These are phyloP conservation scores for Harringtonia lauricola DNA, from an alignment of 2,329 filamentous ascomycete genomes.

Conservation along the genomic window DNA sequence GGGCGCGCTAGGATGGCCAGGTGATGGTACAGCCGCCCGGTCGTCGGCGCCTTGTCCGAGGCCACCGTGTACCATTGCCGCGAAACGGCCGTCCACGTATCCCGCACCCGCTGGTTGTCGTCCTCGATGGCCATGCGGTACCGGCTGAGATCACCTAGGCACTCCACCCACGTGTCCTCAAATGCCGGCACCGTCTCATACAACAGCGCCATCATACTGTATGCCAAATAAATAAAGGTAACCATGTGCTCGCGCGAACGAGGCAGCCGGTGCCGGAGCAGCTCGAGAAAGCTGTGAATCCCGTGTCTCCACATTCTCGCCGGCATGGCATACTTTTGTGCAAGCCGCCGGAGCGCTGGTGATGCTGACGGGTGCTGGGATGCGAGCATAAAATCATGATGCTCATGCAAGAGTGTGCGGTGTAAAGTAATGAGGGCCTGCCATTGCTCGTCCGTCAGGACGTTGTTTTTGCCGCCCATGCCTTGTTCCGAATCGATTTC, in stretches of 20 bases:
- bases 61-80: constrained; percentile 78
- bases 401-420: constrained; percentile 67
- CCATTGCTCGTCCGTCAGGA: constrained; percentile 60
- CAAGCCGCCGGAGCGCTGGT: constrained; percentile 53
- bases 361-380: constrained; percentile 76
- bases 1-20: constrained; percentile 68
- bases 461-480: constrained; percentile 26
- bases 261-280: constrained; percentile 64
- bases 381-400: constrained; percentile 79
- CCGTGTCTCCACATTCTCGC: constrained; percentile 90
- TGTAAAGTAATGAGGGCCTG: constrained; percentile 76
- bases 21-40: constrained; percentile 79
- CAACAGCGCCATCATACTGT: constrained; percentile 78
- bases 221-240: constrained; percentile 78
- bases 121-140: constrained; percentile 92
- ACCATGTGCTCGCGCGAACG: constrained; percentile 80
- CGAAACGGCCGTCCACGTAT: constrained; percentile 73
- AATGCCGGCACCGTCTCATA: constrained; percentile 79
- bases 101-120: constrained; percentile 60
- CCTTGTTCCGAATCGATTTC: constrained; percentile 59
- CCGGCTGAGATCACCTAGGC: constrained; percentile 72
- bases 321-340: constrained; percentile 81
- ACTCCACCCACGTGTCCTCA: constrained; percentile 87
- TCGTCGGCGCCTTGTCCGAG: constrained; percentile 62
- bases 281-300: constrained; percentile 74